Percentiles rank a stretch among this genome's conserved stretches.
Evolutionary conservation across 805 yeast species (phyloP).

Genomic region (Metschnikowia rubicola): DNA sequence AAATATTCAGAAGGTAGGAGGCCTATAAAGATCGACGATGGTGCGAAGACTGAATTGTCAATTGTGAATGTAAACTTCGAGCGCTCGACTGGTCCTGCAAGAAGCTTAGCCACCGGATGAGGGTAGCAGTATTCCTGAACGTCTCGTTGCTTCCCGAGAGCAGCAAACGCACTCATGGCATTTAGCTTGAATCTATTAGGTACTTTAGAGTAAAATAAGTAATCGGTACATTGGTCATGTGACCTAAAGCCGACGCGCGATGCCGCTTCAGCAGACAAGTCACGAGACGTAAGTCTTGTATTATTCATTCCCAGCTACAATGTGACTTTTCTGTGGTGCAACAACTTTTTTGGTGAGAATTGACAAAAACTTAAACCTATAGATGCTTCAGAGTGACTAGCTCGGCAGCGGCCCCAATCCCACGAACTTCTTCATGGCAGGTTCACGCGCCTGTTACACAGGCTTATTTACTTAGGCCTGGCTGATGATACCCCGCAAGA

Average conservation of each 20-base stretch:
- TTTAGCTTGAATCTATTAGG: not conserved
- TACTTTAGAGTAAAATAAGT: no score
- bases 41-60: constrained; percentile 12
- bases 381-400: no score
- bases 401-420: no score
- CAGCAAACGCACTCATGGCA: constrained; percentile 19
- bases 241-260: no score
- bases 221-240: no score
- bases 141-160: constrained; percentile 6
- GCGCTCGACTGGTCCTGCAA: not conserved
- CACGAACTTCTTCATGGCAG: no score
- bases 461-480: not conserved
- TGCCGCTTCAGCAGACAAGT: not conserved
- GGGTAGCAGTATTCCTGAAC: constrained; percentile 10
- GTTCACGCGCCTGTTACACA: no score
- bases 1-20: constrained; percentile 42
- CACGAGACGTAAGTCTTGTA: not conserved
- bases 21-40: constrained; percentile 29
- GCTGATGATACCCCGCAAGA: constrained; percentile 14
- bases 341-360: no score
- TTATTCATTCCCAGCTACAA: no score
- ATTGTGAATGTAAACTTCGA: constrained; percentile 9
- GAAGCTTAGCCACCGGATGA: constrained; percentile 7
- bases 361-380: no score
- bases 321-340: no score